These are phyloP conservation scores for Chlamydomonas schloesseri DNA, from an alignment of 139 green algal genomes.

Conservation along the genomic window DNA sequence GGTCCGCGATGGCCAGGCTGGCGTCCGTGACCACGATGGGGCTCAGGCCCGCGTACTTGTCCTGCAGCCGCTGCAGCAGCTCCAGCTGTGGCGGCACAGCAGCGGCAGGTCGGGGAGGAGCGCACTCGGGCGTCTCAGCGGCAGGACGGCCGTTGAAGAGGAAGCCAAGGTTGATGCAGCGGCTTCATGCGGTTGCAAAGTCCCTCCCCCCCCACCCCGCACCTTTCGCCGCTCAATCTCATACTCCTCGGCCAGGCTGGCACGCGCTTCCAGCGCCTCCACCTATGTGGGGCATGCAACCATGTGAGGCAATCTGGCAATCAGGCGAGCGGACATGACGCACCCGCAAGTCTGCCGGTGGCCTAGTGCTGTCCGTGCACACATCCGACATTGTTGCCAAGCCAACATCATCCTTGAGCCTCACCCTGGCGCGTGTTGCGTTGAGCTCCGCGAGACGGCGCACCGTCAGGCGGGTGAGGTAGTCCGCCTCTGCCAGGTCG, in stretches of 20 bases:
- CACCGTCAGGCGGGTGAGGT: slow-evolving; percentile 52
- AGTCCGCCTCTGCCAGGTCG: slow-evolving; percentile 37
- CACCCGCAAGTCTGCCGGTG: too few relatives aligned
- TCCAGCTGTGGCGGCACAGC: slow-evolving; percentile 11
- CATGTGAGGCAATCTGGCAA: too few relatives aligned
- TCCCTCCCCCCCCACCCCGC: not conserved
- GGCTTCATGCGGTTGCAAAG: not conserved
- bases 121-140: too few relatives aligned
- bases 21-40: slow-evolving; percentile 31
- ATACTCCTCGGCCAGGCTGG: slow-evolving; percentile 27
- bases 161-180: not conserved
- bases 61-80: slow-evolving; percentile 44
- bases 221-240: slow-evolving; percentile 44
- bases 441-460: slow-evolving; percentile 56
- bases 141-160: not conserved
- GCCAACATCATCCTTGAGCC: too few relatives aligned
- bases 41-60: slow-evolving; percentile 11
- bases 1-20: slow-evolving; percentile 42
- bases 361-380: too few relatives aligned
- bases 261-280: slow-evolving; percentile 42
- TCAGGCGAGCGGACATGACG: too few relatives aligned
- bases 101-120: not conserved
- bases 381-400: too few relatives aligned
- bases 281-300: slow-evolving; percentile 48
- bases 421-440: slow-evolving; percentile 44